Percentiles rank a stretch among this genome's conserved stretches.
These are phyloP conservation scores for Gymnopilus dilepis DNA, from an alignment of 768 basidiomycete genomes.

Conservation along the genomic window DNA sequence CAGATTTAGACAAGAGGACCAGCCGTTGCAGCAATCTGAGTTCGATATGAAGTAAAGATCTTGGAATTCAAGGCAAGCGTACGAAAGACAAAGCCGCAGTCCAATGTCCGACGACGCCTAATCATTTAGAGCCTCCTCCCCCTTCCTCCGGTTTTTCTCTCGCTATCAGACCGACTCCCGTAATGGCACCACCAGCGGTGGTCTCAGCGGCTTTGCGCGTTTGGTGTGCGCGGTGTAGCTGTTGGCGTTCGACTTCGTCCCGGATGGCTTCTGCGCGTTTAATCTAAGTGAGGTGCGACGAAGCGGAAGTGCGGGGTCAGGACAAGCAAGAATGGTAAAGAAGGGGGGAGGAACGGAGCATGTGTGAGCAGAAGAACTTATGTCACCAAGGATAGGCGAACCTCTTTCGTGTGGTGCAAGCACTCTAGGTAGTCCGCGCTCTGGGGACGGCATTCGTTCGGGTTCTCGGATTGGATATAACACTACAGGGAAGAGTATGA, in stretches of 20 bases:
- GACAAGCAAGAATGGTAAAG: not conserved
- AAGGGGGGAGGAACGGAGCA: not conserved
- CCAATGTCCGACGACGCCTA: no score
- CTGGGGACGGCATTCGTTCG: conserved; percentile 70
- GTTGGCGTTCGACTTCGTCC: conserved; percentile 71
- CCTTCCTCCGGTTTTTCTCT: conserved; percentile 40
- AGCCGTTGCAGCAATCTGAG: no score
- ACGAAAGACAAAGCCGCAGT: no score
- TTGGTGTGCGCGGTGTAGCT: conserved; percentile 63
- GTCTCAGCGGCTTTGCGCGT: conserved; percentile 70
- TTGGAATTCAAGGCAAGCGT: no score
- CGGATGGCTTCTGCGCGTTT: conserved; percentile 68
- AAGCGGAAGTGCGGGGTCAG: not conserved
- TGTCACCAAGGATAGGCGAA: conserved; percentile 37
- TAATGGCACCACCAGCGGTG: conserved; percentile 73
- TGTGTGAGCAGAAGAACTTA: not conserved
- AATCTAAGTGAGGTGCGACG: conserved; percentile 35
- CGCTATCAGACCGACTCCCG: conserved; percentile 75
- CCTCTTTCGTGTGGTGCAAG: conserved; percentile 89
- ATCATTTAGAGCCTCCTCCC: conserved; percentile 8
- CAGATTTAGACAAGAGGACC: no score
- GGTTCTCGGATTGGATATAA: conserved; percentile 80
- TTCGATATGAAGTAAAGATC: no score
- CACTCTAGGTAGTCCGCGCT: conserved; percentile 92
- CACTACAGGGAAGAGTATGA: conserved; percentile 54